phyloP scores from a whole-genome alignment of 2,329 filamentous ascomycete genomes.

The Ascochyta fabae region DNA sequence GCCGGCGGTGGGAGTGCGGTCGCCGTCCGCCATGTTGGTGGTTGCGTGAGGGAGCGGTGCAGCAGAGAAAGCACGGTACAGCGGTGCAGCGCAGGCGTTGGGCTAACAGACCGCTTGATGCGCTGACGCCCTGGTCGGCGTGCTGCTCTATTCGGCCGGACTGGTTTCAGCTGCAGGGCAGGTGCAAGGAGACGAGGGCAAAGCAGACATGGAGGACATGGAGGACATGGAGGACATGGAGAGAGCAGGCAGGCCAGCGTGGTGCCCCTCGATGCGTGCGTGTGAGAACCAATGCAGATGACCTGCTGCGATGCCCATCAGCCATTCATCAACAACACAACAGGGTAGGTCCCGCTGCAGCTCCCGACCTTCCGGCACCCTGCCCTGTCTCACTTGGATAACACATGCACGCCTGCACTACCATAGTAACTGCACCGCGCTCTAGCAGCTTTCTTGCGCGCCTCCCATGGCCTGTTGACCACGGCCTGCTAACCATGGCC shows the following conservation, averaged over 20 bases:
- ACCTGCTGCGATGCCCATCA: conserved; percentile 20
- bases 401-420: not conserved
- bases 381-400: conserved; percentile 12
- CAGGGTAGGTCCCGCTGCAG: conserved; percentile 6
- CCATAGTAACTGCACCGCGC: too few relatives aligned
- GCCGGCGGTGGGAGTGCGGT: conserved; percentile 32
- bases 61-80: conserved; percentile 7
- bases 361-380: conserved; percentile 1
- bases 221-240: conserved; percentile 10
- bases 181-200: conserved; percentile 10
- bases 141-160: conserved; percentile 24
- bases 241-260: conserved; percentile 1
- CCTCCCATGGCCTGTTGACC: not conserved
- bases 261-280: conserved; percentile 24
- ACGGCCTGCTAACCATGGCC: not conserved
- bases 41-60: conserved; percentile 18
- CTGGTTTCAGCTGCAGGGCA: conserved; percentile 21
- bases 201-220: conserved; percentile 14
- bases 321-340: conserved; percentile 1
- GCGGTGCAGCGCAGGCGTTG: not conserved
- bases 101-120: conserved; percentile 14
- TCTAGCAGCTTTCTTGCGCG: not conserved
- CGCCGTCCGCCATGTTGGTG: conserved; percentile 40
- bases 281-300: conserved; percentile 32
- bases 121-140: conserved; percentile 16